These are phyloP conservation scores for Leucoagaricus sp. DNA, from an alignment of 1,284 basidiomycete genomes.

Conservation along the genomic window DNA sequence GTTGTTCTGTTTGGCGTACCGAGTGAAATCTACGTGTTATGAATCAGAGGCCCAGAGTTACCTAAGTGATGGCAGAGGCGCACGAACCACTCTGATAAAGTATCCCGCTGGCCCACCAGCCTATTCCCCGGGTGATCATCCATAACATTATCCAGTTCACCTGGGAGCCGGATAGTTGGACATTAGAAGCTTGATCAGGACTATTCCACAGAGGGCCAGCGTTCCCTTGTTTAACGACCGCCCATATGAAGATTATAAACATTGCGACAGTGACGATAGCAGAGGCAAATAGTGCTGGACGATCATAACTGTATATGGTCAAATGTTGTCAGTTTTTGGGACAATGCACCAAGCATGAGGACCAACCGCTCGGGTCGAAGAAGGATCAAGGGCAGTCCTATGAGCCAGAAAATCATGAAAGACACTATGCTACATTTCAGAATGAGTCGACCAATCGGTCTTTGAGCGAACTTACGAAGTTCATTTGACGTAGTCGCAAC, in stretches of 20 bases:
- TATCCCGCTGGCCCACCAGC: conserved; percentile 35
- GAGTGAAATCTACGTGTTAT: conserved; percentile 30
- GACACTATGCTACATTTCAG: conserved; percentile 18
- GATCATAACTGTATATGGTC: conserved; percentile 26
- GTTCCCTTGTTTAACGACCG: conserved; percentile 33
- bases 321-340: not conserved
- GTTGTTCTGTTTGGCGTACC: conserved; percentile 32
- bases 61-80: too few species aligned
- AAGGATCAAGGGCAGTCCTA: conserved; percentile 28
- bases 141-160: conserved; percentile 35
- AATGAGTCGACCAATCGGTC: not conserved
- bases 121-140: conserved; percentile 31
- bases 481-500: conserved; percentile 31
- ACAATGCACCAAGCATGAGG: not conserved
- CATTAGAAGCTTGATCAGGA: conserved; percentile 30
- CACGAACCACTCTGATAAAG: conserved; percentile 34
- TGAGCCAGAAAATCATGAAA: conserved; percentile 28
- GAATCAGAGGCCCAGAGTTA: too few species aligned
- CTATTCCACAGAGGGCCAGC: conserved; percentile 30
- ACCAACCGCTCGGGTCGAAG: conserved; percentile 24
- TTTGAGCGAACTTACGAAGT: conserved; percentile 23
- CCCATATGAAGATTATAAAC: conserved; percentile 35
- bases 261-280: conserved; percentile 30
- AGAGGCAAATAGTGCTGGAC: conserved; percentile 30
- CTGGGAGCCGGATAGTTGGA: conserved; percentile 25